Percentiles rank a stretch among this genome's conserved stretches.
phyloP scores from a whole-genome alignment of 805 yeast genomes.

The Suhomyces prunicola region DNA sequence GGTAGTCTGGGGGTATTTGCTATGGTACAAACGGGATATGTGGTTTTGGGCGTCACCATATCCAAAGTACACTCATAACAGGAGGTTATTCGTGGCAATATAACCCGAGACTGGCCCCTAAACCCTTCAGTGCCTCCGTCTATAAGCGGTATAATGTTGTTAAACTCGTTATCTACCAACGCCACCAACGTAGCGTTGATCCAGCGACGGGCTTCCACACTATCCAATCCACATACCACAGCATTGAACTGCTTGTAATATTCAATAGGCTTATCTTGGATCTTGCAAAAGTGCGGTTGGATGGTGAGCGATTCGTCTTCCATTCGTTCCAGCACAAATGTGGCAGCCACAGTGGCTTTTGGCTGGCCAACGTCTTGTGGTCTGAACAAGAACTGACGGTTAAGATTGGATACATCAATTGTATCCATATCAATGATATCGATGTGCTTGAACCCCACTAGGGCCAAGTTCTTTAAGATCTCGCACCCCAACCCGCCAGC shows the following conservation, averaged over 20 bases:
- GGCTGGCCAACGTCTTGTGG: conserved; percentile 58
- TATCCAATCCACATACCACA: conserved; percentile 84
- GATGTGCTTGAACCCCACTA: conserved; percentile 63
- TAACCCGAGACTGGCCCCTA: conserved; percentile 85
- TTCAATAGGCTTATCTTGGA: conserved; percentile 54
- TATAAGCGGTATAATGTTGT: conserved; percentile 47
- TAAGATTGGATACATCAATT: conserved; percentile 71
- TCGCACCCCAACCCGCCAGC: conserved; percentile 88
- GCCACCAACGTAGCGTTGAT: conserved; percentile 67
- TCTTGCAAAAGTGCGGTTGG: conserved; percentile 59
- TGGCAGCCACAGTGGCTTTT: conserved; percentile 66
- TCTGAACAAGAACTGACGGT: conserved; percentile 72
- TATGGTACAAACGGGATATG: conserved; percentile 89
- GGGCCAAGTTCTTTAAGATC: conserved; percentile 65
- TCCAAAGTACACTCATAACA: conserved; percentile 92
- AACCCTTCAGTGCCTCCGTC: conserved; percentile 98
- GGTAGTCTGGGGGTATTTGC: conserved; percentile 93
- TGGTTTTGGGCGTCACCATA: conserved; percentile 59
- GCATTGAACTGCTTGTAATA: conserved; percentile 69
- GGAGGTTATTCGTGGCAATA: conserved; percentile 78
- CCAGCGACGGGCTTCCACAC: conserved; percentile 89
- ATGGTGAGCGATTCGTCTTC: conserved; percentile 38
- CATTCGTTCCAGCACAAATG: conserved; percentile 48
- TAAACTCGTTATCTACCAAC: conserved; percentile 50
- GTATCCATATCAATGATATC: conserved; percentile 82